Evolutionary conservation across 164 flowering plant species (phyloP).

Genomic region (Tetracentron sinense): DNA sequence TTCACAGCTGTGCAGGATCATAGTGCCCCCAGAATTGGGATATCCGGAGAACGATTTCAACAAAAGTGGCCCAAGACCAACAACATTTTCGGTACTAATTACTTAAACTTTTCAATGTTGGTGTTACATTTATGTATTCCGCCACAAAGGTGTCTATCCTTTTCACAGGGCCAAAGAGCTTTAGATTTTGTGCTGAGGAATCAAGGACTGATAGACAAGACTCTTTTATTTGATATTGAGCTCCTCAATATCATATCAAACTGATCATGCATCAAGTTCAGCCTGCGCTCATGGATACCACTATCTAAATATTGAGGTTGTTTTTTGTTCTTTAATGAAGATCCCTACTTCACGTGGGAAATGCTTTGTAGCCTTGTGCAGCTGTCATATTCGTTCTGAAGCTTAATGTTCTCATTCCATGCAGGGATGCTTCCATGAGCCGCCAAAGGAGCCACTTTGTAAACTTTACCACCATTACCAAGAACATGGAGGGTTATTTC

Average conservation of each 20-base stretch:
- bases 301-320: not conserved
- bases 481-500: not conserved
- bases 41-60: constrained; percentile 88
- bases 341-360: not conserved
- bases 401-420: not conserved
- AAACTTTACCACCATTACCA: constrained; percentile 1
- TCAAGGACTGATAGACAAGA: constrained; percentile 95
- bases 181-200: constrained; percentile 91
- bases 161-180: constrained; percentile 87
- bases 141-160: not conserved
- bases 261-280: constrained; percentile 22
- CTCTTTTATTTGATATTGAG: constrained; percentile 89
- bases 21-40: constrained; percentile 96
- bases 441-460: not conserved
- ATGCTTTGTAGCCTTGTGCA: not conserved
- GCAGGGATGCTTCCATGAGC: constrained; percentile 6
- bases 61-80: constrained; percentile 76
- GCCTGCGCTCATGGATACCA: not conserved
- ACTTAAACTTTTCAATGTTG: not conserved
- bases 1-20: constrained; percentile 64
- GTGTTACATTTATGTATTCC: not conserved
- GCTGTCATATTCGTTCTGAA: not conserved
- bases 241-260: constrained; percentile 72
- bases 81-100: constrained; percentile 75
- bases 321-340: not conserved